Evolutionary conservation across 176 grass and related monocot species (phyloP), one percentile per base, ranked within the genome.

Genomic region (Oryza glumipatula): DNA sequence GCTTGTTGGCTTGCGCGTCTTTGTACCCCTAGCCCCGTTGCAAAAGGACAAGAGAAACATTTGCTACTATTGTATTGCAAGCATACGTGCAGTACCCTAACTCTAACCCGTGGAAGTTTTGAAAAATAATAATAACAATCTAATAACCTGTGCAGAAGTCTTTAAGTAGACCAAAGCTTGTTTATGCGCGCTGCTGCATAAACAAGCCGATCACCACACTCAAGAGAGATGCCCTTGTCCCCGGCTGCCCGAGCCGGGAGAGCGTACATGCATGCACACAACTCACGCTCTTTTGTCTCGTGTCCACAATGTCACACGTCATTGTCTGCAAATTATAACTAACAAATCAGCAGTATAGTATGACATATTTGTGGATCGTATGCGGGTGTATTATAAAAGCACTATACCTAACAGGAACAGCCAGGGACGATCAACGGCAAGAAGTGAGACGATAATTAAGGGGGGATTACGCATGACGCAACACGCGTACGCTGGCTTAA

Each of bases 201-300:
- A 76, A 60, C 36, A 76, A 84, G 44, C 17, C 11, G 38, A 46
- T 39, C 74, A 17, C 9, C 24, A 79, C 83, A 85, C 84, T 33
- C 86, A 11, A 88, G 86, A 88, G 83, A 88, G 89, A 97, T 97
- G 89, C 89, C 38, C 24, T 46, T 83, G 74, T 87, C 84, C 71
- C 84, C 78, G 28, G 46, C 56, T 51, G 46, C 26, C 88, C 32
- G 68, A 60, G 52, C 26, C 67, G 39, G 36, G 81, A 48, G 51
- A 23, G 63, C 48, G 36, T 70, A 64, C 39, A 24, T 73, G 79
- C 79, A 84, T 69, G 63, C 82, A 84, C 73, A 33, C 63, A 86
- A 3, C 11, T 5, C 67, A 65, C 45, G 0, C 21, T 9, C 17
- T 17, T 5, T 45, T 68, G 79, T 48, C 74, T 66, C 43, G 64